phyloP scores from a whole-genome alignment of 192 early-diverging fungal species.

The Jimgerdemannia lactiflua region DNA sequence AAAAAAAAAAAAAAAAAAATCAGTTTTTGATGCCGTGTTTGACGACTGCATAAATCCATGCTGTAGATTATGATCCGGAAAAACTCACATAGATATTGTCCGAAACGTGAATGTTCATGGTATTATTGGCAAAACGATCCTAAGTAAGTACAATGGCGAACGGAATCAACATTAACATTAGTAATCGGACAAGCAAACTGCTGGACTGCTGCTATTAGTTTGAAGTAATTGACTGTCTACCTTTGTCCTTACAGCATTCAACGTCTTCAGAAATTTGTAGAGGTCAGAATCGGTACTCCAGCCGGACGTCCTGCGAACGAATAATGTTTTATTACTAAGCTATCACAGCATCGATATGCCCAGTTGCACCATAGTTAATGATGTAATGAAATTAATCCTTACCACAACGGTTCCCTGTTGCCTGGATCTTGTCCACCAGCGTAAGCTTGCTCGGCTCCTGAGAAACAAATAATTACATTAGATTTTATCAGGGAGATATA shows the following conservation, averaged over 20 bases:
- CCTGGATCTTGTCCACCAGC: slow-evolving; percentile 22
- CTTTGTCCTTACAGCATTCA: background rate
- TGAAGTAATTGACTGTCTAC: too few relatives aligned
- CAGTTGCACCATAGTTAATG: too few relatives aligned
- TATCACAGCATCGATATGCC: too few relatives aligned
- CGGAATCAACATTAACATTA: too few relatives aligned
- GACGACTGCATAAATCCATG: too few relatives aligned
- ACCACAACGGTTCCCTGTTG: slow-evolving; percentile 26
- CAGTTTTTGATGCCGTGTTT: background rate
- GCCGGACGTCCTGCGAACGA: background rate
- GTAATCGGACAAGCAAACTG: too few relatives aligned
- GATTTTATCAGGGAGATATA: background rate
- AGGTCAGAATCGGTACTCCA: slow-evolving; percentile 6
- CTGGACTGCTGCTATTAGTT: too few relatives aligned
- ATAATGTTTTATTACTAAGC: background rate
- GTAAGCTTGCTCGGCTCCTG: slow-evolving; percentile 19
- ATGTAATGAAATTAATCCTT: background rate
- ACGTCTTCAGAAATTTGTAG: slow-evolving; percentile 14
- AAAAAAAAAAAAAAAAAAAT: too few relatives aligned
- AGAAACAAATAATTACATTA: background rate
- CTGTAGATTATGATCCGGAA: too few relatives aligned
- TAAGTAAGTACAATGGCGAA: background rate
- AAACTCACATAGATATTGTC: slow-evolving; percentile 16
- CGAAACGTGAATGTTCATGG: slow-evolving; percentile 5
- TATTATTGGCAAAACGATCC: background rate